Conservation (phyloP, 1,284 basidiomycete genomes). For the Cryptococcus jaspeensis region DNA sequence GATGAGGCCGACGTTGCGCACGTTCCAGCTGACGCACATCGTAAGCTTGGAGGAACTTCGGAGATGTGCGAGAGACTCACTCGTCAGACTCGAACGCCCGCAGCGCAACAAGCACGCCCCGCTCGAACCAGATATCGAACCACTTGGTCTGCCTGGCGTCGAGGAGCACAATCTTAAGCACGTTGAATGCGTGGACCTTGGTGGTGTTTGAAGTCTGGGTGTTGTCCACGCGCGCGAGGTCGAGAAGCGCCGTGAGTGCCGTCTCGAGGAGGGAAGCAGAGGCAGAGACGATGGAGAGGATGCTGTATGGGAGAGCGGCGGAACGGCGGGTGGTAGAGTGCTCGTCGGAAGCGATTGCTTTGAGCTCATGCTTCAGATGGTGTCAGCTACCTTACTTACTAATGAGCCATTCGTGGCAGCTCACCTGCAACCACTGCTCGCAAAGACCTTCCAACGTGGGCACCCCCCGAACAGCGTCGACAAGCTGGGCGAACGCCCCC, state of each 20-base stretch:
- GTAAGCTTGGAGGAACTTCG: constrained; percentile 3
- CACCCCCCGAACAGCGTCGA: constrained; percentile 29
- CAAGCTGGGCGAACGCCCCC: constrained; percentile 35
- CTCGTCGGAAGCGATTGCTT: constrained; percentile 37
- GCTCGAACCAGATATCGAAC: constrained; percentile 41
- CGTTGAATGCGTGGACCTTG: constrained; percentile 50
- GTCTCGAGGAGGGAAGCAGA: constrained; percentile 35
- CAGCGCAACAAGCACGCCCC: constrained; percentile 42
- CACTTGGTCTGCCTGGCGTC: constrained; percentile 43
- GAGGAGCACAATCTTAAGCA: constrained; percentile 47
- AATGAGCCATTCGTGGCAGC: too few species aligned
- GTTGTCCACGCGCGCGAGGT: constrained; percentile 34
- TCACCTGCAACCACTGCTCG: constrained; percentile 41
- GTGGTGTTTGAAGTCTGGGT: constrained; percentile 34
- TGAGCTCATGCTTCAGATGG: constrained; percentile 31
- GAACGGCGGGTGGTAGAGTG: constrained; percentile 49
- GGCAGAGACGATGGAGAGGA: constrained; percentile 40
- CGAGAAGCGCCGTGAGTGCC: constrained; percentile 29
- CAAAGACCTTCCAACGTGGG: constrained; percentile 21
- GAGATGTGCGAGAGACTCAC: constrained; percentile 26
- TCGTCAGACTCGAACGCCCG: constrained; percentile 43
- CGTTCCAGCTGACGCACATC: constrained; percentile 45
- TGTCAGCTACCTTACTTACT: too few species aligned
- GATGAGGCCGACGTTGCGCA: constrained; percentile 49
- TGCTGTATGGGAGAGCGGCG: constrained; percentile 46